Evolutionary conservation across 139 green algal species (phyloP), one percentile per base, ranked within the genome.

Genomic region (Monoraphidium neglectum): DNA sequence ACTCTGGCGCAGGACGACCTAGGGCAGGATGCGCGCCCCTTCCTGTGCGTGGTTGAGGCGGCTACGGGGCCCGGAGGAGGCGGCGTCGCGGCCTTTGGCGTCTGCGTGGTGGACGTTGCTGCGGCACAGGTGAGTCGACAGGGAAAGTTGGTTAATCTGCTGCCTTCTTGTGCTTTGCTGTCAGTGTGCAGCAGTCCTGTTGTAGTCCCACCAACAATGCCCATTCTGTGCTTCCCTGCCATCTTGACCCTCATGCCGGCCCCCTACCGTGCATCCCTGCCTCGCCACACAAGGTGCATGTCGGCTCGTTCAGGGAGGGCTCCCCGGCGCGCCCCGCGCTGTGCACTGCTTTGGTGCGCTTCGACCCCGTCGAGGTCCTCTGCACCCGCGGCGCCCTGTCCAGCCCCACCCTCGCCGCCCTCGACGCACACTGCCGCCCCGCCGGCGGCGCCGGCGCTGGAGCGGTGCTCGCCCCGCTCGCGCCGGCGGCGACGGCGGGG

Each of bases 51-150:
- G 8, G 43, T 12, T 21, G 43, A 51, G 43, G 43, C 43, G 43
- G 8, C 43, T 12, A 21, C 8, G 8, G 8, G 8, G 8, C 8
- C 8, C 43, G 43, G 43, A 8, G 43, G 8, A 8, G 43, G 8
- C 43, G 43, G 43, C 43, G 12, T 8, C 43, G 43, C 43, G 24
- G 24, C 60, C 12, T 46, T 91, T 54, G 87, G 78, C 0, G n/a
- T 70, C 0, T 86, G 77, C 57, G 47, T 86, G 38, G 54, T 93
- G 38, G 87, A 92, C 51, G 78, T 86, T 13, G 47, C 68, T 13
- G 51, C 61, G 36, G 82, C 78, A 46, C 36, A 54, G n/a, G 35
- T 80, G 33, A 38, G 37, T 18, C 18, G 23, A n/a, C n/a, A n/a
- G n/a, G n/a, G n/a, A n/a, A n/a, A n/a, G n/a, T n/a, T n/a, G n/a